A percentile compares a stretch with the other conserved stretches of the same genome.
phyloP scores from a whole-genome alignment of 75 land plant species.

The Selaginella tamariscina region DNA sequence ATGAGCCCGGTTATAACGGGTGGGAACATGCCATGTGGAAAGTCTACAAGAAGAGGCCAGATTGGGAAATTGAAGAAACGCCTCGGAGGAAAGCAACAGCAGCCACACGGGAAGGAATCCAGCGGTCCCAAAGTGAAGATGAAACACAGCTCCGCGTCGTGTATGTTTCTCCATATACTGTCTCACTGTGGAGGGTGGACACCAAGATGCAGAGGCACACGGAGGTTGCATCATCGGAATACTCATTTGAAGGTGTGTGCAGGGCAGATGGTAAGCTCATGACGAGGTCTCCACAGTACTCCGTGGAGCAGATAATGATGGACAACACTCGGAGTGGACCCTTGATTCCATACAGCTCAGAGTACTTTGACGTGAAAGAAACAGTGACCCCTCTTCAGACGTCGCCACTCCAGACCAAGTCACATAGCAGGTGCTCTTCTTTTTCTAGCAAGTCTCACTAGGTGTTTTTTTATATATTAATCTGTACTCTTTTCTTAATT shows the following conservation, averaged over 20 bases:
- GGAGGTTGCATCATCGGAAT: not conserved
- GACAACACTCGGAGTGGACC: not conserved
- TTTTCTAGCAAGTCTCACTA: conserved; percentile 5
- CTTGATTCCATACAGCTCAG: conserved; percentile 8
- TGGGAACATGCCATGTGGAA: too few species aligned
- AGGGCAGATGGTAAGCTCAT: not conserved
- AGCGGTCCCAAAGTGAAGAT: not conserved
- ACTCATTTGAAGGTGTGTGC: conserved; percentile 1
- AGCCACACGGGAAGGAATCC: conserved; percentile 5
- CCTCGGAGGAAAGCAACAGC: not conserved
- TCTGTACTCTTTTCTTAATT: too few species aligned
- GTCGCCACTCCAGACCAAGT: conserved; percentile 6
- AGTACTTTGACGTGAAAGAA: conserved; percentile 10
- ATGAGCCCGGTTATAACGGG: not conserved
- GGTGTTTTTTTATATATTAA: not conserved
- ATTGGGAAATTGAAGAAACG: not conserved
- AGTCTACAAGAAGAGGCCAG: not conserved
- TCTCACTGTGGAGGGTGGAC: conserved; percentile 9
- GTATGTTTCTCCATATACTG: conserved; percentile 5
- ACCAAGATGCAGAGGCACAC: conserved; percentile 5
- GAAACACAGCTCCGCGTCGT: conserved; percentile 5
- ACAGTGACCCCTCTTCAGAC: not conserved
- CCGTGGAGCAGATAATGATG: not conserved
- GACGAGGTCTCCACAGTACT: conserved; percentile 2
- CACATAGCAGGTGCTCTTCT: conserved; percentile 9